phyloP scores from a whole-genome alignment of 768 basidiomycete genomes.

The Trametes punicea region DNA sequence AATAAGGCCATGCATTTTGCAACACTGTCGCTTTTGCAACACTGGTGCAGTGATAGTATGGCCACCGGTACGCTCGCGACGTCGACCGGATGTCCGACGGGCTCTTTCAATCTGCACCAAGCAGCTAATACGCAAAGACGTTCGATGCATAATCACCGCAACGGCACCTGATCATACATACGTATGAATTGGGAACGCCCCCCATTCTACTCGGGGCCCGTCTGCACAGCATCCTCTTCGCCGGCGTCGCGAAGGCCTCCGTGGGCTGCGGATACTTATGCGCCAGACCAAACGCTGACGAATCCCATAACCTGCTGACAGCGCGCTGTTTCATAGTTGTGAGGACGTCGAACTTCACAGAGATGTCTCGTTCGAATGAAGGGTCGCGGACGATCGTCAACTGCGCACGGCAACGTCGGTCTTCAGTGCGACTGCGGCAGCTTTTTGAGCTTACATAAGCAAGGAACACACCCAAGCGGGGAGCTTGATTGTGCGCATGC shows the following conservation, averaged over 20 bases:
- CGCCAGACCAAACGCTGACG: neutral
- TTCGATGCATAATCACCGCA: neutral
- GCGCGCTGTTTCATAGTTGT: neutral
- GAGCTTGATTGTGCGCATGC: neutral
- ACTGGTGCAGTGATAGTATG: too few species aligned
- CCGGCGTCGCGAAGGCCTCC: neutral
- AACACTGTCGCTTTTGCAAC: too few species aligned
- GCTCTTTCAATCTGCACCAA: neutral
- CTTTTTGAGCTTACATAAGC: neutral
- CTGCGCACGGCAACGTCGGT: neutral
- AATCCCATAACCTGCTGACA: neutral
- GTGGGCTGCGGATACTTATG: neutral
- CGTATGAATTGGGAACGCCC: neutral
- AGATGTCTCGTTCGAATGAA: neutral
- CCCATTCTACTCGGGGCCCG: neutral
- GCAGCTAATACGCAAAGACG: neutral
- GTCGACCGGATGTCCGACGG: neutral
- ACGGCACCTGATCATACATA: neutral
- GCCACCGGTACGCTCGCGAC: too few species aligned
- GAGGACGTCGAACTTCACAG: neutral
- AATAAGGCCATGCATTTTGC: too few species aligned
- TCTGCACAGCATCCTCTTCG: neutral
- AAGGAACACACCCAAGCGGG: neutral
- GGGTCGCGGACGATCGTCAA: neutral
- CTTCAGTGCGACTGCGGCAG: neutral